These are phyloP conservation scores for Acacia melanoxylon DNA, from an alignment of 306 rosid species.

Conservation along the genomic window DNA sequence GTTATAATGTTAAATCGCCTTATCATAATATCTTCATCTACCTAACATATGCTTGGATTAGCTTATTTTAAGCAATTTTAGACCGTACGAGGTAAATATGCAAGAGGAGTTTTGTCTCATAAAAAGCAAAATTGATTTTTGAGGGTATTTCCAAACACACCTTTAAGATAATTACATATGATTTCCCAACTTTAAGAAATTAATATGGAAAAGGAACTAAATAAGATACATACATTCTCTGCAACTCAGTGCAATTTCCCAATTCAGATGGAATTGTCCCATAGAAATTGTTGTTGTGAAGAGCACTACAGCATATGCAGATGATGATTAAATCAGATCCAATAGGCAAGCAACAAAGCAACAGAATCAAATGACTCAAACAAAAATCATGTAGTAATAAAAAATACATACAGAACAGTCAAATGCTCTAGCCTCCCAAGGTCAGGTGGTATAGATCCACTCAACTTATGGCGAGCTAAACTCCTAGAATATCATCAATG, in stretches of 20 bases:
- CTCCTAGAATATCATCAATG: slow-evolving; percentile 59
- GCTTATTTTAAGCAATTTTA: too few species aligned
- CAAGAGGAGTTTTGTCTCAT: too few species aligned
- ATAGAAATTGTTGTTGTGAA: slow-evolving; percentile 78
- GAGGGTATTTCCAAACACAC: too few species aligned
- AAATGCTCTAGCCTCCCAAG: slow-evolving; percentile 87
- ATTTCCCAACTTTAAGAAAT: slow-evolving; percentile 21
- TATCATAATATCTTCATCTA: slow-evolving; percentile 17
- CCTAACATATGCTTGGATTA: neutral
- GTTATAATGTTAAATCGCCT: neutral
- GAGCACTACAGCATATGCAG: slow-evolving; percentile 57
- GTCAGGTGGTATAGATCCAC: slow-evolving; percentile 77
- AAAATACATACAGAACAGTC: slow-evolving; percentile 72
- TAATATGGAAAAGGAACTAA: slow-evolving; percentile 24
- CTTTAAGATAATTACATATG: slow-evolving; percentile 5
- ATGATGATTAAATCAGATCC: slow-evolving; percentile 39
- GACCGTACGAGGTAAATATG: too few species aligned
- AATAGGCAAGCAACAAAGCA: slow-evolving; percentile 11
- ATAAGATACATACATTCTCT: slow-evolving; percentile 65
- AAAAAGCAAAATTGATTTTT: too few species aligned
- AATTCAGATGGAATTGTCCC: slow-evolving; percentile 87
- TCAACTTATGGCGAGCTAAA: slow-evolving; percentile 71
- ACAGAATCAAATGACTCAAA: slow-evolving; percentile 13
- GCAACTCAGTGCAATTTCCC: slow-evolving; percentile 86
- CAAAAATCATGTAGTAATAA: slow-evolving; percentile 1